Evolutionary conservation across 2,329 filamentous ascomycete species (phyloP).

Genomic region (Chrysoporthe austroafricana): DNA sequence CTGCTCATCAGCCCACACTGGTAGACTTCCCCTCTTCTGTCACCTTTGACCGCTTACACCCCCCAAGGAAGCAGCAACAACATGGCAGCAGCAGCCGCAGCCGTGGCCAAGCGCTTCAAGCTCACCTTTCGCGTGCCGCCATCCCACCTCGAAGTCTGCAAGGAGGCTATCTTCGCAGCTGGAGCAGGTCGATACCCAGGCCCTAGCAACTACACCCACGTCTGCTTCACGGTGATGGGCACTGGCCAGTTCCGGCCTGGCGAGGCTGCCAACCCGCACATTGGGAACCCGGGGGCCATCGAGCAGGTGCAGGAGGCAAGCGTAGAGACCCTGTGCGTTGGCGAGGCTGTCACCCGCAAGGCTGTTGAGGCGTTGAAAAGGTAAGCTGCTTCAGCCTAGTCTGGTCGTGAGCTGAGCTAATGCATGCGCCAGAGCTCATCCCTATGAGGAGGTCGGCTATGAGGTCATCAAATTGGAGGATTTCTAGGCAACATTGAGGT

Average conservation of each 20-base stretch:
- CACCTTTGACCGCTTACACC: neutral
- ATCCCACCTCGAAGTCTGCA: slow-evolving; percentile 51
- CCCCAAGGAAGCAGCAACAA: neutral
- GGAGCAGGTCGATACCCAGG: slow-evolving; percentile 58
- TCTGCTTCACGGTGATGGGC: slow-evolving; percentile 56
- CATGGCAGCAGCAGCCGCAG: neutral
- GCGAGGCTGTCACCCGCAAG: slow-evolving; percentile 58
- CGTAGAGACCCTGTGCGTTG: slow-evolving; percentile 66
- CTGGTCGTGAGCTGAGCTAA: slow-evolving; percentile 27
- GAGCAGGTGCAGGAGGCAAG: slow-evolving; percentile 64
- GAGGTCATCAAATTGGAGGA: slow-evolving; percentile 53
- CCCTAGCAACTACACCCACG: slow-evolving; percentile 54
- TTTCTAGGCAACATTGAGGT: slow-evolving; percentile 38
- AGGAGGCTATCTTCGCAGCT: slow-evolving; percentile 59
- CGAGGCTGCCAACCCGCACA: slow-evolving; percentile 62
- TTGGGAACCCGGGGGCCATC: slow-evolving; percentile 60
- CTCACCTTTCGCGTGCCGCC: slow-evolving; percentile 57
- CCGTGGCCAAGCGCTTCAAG: slow-evolving; percentile 30
- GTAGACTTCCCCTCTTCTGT: neutral
- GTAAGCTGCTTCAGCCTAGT: slow-evolving; percentile 19
- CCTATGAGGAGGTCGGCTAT: slow-evolving; percentile 57
- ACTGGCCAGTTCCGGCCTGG: slow-evolving; percentile 70
- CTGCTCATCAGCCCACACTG: too few species aligned
- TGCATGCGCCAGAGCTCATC: slow-evolving; percentile 47
- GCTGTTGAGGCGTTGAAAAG: slow-evolving; percentile 70